phyloP scores from a whole-genome alignment of 2,329 filamentous ascomycete species.

The Metarhizium album region DNA sequence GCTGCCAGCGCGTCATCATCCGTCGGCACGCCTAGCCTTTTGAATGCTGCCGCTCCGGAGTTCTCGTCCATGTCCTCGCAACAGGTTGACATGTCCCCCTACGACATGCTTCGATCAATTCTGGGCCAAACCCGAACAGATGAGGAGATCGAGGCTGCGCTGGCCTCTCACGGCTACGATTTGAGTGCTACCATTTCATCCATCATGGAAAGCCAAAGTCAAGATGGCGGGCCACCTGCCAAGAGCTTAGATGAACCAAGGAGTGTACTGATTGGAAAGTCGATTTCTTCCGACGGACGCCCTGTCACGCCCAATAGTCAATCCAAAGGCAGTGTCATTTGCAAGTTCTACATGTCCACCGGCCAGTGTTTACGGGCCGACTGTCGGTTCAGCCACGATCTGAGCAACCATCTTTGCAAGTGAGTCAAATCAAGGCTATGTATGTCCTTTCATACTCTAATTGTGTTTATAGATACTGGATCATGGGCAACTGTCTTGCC shows the following conservation, averaged over 20 bases:
- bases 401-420: conserved; percentile 97
- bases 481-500: conserved; percentile 89
- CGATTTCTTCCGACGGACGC: conserved; percentile 64
- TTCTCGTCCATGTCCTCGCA: conserved; percentile 50
- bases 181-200: conserved; percentile 83
- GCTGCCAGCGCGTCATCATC: conserved; percentile 71
- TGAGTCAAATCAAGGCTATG: conserved; percentile 38
- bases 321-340: conserved; percentile 78
- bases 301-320: conserved; percentile 67
- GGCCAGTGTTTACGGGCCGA: conserved; percentile 94
- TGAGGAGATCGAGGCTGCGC: conserved; percentile 86
- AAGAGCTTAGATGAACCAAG: conserved; percentile 43
- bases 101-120: conserved; percentile 94
- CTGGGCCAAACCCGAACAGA: conserved; percentile 81
- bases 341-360: conserved; percentile 92
- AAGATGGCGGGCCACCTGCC: conserved; percentile 22
- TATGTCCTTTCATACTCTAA: not conserved
- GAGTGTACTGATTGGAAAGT: conserved; percentile 77
- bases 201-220: conserved; percentile 64
- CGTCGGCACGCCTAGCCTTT: conserved; percentile 53
- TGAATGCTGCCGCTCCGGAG: conserved; percentile 74
- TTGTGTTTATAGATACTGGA: conserved; percentile 61
- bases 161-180: conserved; percentile 85
- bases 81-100: conserved; percentile 88
- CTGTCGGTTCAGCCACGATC: conserved; percentile 92